Base-by-base conservation (phyloP, 139 green algal species). In the Tetratostichococcus sp. region DNA sequence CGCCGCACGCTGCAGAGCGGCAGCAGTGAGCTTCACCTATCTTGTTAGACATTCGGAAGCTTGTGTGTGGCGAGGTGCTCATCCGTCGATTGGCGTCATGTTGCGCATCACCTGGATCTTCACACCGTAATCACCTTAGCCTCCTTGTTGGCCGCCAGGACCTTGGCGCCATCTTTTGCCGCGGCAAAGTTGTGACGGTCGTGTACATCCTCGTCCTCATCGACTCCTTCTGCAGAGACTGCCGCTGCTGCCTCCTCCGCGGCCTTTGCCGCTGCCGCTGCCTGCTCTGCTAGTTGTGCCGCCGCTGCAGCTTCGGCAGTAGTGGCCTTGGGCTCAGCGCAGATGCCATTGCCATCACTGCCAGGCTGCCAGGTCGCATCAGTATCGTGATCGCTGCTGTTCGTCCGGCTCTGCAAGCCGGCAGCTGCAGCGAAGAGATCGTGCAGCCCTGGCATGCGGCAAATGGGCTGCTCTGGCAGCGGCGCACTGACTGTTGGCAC, bases 101-200 rank as follows among this genome's bases (percentile, higher is more conserved):
- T n/a, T n/a, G n/a, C 39, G 39, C 11, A 6, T 11, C 39, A 50
- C 6, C 39, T 50, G 11, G 8, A 50, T 50, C 39, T 50, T 50
- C 39, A 11, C 6, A 50, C 39, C 6, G 11, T 6, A 21, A 50
- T 50, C 11, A 50, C 39, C 39, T 80, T 83, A 22, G 92, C 86
- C 73, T 93, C 91, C 65, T 85, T 86, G 80, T 96, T 97, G 21
- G 86, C 80, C 1, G 90, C 90, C 67, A 97, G 32, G 4, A 96
- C 85, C 34, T 87, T 88, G 19, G 91, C 91, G 6, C 91, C 91
- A 68, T 90, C 87, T 30, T 78, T 77, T 4, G 81, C 74, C 28
- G 77, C 30, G 2, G 83, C 83, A 69, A 90, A 74, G 73, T 90
- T 90, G 67, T 86, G 70, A 25, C 83, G 68, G 2, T 80, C 74